Evolutionary conservation across 306 rosid species (phyloP), one percentile per base, ranked within the genome.

Genomic region (Rosa lucieae): DNA sequence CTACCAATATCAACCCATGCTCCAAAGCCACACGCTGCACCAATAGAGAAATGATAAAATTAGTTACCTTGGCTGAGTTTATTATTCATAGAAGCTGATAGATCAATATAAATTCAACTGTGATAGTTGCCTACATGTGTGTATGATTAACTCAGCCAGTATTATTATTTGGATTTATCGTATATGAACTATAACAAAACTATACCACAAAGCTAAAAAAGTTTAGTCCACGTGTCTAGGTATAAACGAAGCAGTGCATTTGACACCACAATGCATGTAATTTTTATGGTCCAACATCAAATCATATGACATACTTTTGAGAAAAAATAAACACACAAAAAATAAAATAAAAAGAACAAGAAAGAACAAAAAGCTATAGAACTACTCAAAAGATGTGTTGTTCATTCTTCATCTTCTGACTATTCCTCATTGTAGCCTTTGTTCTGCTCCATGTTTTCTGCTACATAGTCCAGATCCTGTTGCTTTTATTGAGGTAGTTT

Each of bases 1-100:
- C 99, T 58, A 93, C 98, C 88, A 93, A 87, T 83, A 95, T 88
- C 84, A 95, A 89, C 78, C 99, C 99, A 82, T 93, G 97, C 77
- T 95, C 98, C 87, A 74, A 74, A 67, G 99, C 99, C 83, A 93
- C 93, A 29, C 35, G 75, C 99, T 91, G 91, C 82, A 87, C 84
- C 75, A 88, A 55, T 73, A 85, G 59, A 58, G 67, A 73, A 43
- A 69, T 40, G 53, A 23, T 62, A 46, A 10, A 46, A 61, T 51
- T 44, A 32, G 59, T 62, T 62, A 76, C 59, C 12, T 18, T 46
- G 59, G 71, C 20, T 59, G 70, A 59, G 6, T 20, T 14, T 15
- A 58, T 6, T 39, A 43, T 29, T 74, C 29, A 21, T 4, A 74
- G 55, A 40, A 42, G 3, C 29, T 40, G 68, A 12, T 74, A 10